A percentile compares a stretch with the other conserved stretches of the same genome.
phyloP scores from a whole-genome alignment of 306 rosid species.

The Phaseolus lunatus region DNA sequence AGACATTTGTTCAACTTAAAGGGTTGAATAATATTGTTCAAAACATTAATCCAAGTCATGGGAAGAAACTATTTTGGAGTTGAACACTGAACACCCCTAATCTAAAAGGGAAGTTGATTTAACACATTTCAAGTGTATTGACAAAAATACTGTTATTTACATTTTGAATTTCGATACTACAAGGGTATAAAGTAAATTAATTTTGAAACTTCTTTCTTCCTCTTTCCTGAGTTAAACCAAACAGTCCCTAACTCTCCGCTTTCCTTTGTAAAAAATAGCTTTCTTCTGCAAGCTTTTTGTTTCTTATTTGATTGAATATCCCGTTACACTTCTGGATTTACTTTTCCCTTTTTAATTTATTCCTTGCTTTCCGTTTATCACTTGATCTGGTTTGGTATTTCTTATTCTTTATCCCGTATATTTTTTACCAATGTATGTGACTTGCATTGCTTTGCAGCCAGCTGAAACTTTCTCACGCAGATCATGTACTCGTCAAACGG shows the following conservation, averaged over 20 bases:
- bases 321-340: slow-evolving; percentile 5
- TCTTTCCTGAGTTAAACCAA: no score
- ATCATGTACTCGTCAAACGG: slow-evolving; percentile 85
- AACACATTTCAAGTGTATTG: no score
- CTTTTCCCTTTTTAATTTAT: background rate
- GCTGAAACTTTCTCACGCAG: slow-evolving; percentile 88
- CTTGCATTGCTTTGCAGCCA: slow-evolving; percentile 74
- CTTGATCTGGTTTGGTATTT: slow-evolving; percentile 11
- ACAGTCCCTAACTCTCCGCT: background rate
- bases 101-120: background rate
- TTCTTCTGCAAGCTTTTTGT: background rate
- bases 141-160: no score
- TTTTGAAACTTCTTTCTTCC: no score
- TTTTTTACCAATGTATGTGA: background rate
- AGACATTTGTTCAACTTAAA: background rate
- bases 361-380: background rate
- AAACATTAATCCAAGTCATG: slow-evolving; percentile 1
- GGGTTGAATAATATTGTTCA: background rate
- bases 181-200: no score
- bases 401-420: background rate
- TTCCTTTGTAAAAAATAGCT: slow-evolving; percentile 8
- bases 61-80: background rate
- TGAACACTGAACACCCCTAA: background rate
- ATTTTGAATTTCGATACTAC: no score
- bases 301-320: background rate